phyloP scores from a whole-genome alignment of 2,329 filamentous ascomycete species.

The Neobulgaria alba region DNA sequence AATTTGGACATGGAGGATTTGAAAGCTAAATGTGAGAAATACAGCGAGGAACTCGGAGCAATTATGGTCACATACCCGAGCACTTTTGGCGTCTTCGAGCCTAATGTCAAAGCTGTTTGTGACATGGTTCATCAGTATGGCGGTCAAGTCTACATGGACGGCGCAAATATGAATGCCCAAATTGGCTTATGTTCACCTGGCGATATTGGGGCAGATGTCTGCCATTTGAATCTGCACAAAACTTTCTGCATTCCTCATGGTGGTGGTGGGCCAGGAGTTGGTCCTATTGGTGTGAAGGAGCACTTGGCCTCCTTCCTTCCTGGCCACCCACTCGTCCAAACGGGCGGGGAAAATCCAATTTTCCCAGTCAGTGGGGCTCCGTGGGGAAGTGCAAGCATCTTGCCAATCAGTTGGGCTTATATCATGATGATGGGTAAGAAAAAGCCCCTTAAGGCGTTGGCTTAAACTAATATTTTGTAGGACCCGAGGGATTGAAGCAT shows the following conservation, averaged over 20 bases:
- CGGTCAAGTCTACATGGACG: constrained; percentile 97
- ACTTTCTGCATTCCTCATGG: constrained; percentile 98
- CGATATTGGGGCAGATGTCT: constrained; percentile 92
- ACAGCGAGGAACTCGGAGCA: constrained; percentile 75
- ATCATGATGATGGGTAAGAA: constrained; percentile 80
- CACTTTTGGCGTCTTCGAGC: constrained; percentile 93
- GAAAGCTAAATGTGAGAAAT: constrained; percentile 79
- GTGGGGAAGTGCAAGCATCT: constrained; percentile 82
- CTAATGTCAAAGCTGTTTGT: constrained; percentile 76
- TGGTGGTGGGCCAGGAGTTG: constrained; percentile 86
- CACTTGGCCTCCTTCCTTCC: constrained; percentile 73
- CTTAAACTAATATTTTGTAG: constrained; percentile 19
- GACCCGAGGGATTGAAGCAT: constrained; percentile 68
- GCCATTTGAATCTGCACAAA: constrained; percentile 96
- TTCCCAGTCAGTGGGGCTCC: constrained; percentile 72
- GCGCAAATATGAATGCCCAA: constrained; percentile 97
- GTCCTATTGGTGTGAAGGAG: constrained; percentile 83
- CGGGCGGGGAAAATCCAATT: constrained; percentile 48
- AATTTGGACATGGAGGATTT: constrained; percentile 85
- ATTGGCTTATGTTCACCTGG: constrained; percentile 92
- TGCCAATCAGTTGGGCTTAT: constrained; percentile 92
- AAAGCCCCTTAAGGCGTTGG: constrained; percentile 2
- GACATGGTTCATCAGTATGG: constrained; percentile 78
- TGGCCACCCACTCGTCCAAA: constrained; percentile 50
- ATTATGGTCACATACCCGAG: constrained; percentile 98